Conservation (phyloP, 2,329 filamentous ascomycete genomes). For the Aplosporella prunicola region DNA sequence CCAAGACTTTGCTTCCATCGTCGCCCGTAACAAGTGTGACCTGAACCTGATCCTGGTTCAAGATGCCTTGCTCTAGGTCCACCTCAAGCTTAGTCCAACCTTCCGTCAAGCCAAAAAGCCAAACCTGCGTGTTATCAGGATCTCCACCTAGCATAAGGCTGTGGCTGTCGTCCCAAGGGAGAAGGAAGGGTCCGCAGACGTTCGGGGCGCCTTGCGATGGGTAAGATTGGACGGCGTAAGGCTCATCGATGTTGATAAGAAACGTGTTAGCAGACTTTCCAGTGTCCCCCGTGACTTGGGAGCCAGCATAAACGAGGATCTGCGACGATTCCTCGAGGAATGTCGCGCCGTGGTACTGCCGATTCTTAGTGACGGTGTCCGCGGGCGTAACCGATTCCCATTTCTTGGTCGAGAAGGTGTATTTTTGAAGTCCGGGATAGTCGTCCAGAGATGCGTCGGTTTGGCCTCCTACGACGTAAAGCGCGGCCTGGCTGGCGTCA, state of each 20-base stretch:
- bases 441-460: constrained; percentile 28
- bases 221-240: constrained; percentile 54
- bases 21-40: constrained; percentile 58
- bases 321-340: constrained; percentile 62
- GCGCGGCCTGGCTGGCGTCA: constrained; percentile 49
- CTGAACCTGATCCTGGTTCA: constrained; percentile 50
- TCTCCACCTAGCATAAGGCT: constrained; percentile 68
- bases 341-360: constrained; percentile 63
- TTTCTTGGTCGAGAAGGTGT: constrained; percentile 44
- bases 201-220: constrained; percentile 53
- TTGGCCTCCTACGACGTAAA: constrained; percentile 73
- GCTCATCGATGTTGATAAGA: constrained; percentile 55
- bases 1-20: constrained; percentile 69
- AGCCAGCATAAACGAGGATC: constrained; percentile 75
- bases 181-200: constrained; percentile 55
- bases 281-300: constrained; percentile 47
- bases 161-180: constrained; percentile 62
- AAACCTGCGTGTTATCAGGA: constrained; percentile 56
- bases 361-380: constrained; percentile 49
- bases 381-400: constrained; percentile 50
- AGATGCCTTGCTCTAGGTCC: constrained; percentile 51
- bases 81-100: constrained; percentile 62
- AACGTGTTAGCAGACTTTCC: constrained; percentile 64
- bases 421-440: constrained; percentile 69
- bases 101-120: constrained; percentile 54